These are phyloP conservation scores for Pisolithus microcarpus DNA, from an alignment of 768 basidiomycete genomes.

Conservation along the genomic window DNA sequence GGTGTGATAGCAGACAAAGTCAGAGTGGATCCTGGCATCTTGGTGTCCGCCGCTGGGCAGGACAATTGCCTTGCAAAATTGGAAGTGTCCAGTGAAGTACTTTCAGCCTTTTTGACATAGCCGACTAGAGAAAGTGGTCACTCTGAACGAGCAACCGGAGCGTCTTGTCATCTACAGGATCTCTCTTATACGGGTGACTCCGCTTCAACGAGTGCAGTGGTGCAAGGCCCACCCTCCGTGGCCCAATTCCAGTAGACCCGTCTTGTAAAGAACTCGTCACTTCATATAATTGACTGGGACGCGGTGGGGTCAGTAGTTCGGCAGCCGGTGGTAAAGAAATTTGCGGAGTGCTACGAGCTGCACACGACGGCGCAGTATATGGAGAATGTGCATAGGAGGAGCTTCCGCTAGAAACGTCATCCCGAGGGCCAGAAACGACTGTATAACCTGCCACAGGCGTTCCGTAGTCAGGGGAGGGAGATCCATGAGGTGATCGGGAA, in stretches of 20 bases:
- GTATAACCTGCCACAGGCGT: constrained; percentile 11
- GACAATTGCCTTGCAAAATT: too few species aligned
- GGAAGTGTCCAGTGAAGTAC: too few species aligned
- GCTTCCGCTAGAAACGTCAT: constrained; percentile 5
- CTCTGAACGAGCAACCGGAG: constrained; percentile 39
- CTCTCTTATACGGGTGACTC: constrained; percentile 49
- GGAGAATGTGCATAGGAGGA: constrained; percentile 8
- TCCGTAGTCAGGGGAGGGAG: constrained; percentile 13
- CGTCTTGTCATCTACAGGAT: constrained; percentile 55
- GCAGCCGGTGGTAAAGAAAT: constrained; percentile 29
- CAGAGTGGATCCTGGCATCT: too few species aligned
- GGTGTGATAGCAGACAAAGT: too few species aligned
- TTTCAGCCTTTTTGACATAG: too few species aligned
- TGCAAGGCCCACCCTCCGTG: constrained; percentile 39
- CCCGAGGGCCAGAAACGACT: not conserved
- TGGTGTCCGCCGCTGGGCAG: too few species aligned
- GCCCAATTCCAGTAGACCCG: constrained; percentile 16
- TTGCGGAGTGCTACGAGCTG: constrained; percentile 11
- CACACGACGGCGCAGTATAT: constrained; percentile 1
- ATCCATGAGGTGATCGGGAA: constrained; percentile 11
- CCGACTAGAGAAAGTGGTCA: constrained; percentile 10
- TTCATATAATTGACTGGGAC: constrained; percentile 24
- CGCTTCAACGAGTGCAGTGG: constrained; percentile 52
- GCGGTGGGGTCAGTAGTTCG: constrained; percentile 23
- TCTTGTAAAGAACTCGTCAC: constrained; percentile 14